A percentile compares a stretch with the other conserved stretches of the same genome.
Conservation (phyloP, 208 protist genomes). For the Trypanosoma platydactyli region DNA sequence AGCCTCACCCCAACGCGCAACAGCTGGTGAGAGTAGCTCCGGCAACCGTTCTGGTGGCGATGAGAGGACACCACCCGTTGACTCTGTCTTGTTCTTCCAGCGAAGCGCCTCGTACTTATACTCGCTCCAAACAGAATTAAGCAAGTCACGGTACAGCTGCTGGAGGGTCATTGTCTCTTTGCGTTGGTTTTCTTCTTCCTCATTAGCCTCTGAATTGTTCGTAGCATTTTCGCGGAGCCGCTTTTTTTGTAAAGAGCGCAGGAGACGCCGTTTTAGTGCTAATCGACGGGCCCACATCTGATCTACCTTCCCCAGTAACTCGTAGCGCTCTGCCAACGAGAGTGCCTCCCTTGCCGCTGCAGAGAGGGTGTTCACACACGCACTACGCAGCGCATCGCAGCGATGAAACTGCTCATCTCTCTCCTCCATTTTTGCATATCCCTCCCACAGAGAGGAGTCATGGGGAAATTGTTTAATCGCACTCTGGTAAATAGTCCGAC, state of each 20-base stretch:
- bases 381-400: slow-evolving; percentile 56
- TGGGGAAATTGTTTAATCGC: slow-evolving; percentile 66
- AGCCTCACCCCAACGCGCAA: slow-evolving; percentile 67
- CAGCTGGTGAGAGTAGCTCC: slow-evolving; percentile 46
- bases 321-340: slow-evolving; percentile 75
- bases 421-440: slow-evolving; percentile 81
- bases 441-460: slow-evolving; percentile 62
- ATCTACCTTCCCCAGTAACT: slow-evolving; percentile 66
- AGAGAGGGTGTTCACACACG: slow-evolving; percentile 53
- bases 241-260: slow-evolving; percentile 30
- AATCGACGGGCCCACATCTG: slow-evolving; percentile 63
- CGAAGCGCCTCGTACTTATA: slow-evolving; percentile 72
- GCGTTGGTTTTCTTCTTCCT: background rate
- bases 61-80: slow-evolving; percentile 20
- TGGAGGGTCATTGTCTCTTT: slow-evolving; percentile 28
- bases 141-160: slow-evolving; percentile 44
- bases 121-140: slow-evolving; percentile 72
- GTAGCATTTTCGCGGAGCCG: background rate
- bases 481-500: slow-evolving; percentile 47
- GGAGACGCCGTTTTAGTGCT: slow-evolving; percentile 44
- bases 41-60: slow-evolving; percentile 42
- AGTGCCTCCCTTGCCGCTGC: slow-evolving; percentile 34
- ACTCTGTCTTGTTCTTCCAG: slow-evolving; percentile 38
- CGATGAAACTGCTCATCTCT: slow-evolving; percentile 46
- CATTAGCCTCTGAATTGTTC: background rate